Evolutionary conservation across 2,329 filamentous ascomycete genomes (phyloP), one percentile per base, ranked within the genome.

Genomic region (Botrytis paeoniae): DNA sequence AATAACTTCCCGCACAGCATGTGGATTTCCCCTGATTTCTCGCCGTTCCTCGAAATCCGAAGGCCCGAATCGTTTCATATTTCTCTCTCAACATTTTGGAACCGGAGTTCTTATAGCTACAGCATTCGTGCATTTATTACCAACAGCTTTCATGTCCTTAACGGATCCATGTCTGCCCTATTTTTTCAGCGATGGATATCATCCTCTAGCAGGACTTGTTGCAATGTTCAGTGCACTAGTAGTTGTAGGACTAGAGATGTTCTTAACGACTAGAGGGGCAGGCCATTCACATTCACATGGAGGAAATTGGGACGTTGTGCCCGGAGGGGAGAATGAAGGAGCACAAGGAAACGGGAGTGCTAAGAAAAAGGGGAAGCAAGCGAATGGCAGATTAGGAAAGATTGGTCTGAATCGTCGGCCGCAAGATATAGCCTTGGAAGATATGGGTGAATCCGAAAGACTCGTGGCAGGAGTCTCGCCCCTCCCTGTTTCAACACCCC

Each of bases 21-120:
- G 80, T 73, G 80, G 78, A 74, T 80, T 82, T 35, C 80, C 80
- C 63, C 70, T 81, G 4, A 71, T 82, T 69, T 81, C 80, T 43
- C 76, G 77, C 57, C 76, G 79, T 73, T 75, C 78, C 3, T 79
- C 80, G 7, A 79, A 79, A 68, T 75, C 73, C 29, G 70, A 78
- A 9, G 75, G 73, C 0, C 74, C 79, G 5, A 75, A 77, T 54
- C 76, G 76, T 73, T 78, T 81, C 76, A 85, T 90, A 70, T 90
- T 90, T 79, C 80, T 89, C 66, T 88, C 86, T 3, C 84, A 89
- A 75, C 92, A 94, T 83, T 92, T 93, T 76, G 92, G 93, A 79
- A 96, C 93, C 1, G 93, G 93, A 74, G 93, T 96, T 32, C 85
- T 96, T n/a, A 91, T 96, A 75, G 93, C 93, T 18, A 96, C 93